These are phyloP conservation scores for Verticillium zaregamsianum DNA, from an alignment of 2,329 filamentous ascomycete species.

Conservation along the genomic window DNA sequence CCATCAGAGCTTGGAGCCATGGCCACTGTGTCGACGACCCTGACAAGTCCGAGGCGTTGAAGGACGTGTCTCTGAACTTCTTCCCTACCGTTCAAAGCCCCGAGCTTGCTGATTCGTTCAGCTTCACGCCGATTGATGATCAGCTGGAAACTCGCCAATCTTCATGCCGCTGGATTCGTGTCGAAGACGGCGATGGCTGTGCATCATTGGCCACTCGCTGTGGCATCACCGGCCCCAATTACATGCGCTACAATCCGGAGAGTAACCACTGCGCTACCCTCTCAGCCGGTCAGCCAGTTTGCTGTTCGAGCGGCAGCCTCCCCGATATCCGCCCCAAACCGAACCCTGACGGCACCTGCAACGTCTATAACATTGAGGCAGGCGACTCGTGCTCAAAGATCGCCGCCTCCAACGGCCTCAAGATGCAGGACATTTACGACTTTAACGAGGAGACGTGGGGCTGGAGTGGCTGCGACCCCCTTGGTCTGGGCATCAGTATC, in stretches of 20 bases:
- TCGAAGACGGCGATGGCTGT: not conserved
- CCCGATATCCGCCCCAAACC: constrained; percentile 29
- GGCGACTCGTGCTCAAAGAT: constrained; percentile 28
- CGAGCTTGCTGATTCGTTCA: not conserved
- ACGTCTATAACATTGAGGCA: constrained; percentile 2
- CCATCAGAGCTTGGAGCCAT: not conserved
- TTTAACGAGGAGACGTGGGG: constrained; percentile 34
- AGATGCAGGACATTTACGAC: constrained; percentile 13
- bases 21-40: not conserved
- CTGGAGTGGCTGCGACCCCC: constrained; percentile 26
- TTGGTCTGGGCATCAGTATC: constrained; percentile 21
- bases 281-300: constrained; percentile 26
- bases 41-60: not conserved
- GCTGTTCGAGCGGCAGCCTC: constrained; percentile 28
- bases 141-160: not conserved
- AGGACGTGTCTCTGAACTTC: not conserved
- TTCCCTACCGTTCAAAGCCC: not conserved
- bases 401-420: constrained; percentile 15
- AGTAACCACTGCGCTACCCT: constrained; percentile 21
- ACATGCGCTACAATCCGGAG: not conserved
- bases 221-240: not conserved
- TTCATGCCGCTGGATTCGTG: not conserved
- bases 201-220: not conserved
- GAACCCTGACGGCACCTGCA: constrained; percentile 27
- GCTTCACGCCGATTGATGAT: not conserved